Evolutionary conservation across 176 grass and related monocot genomes (phyloP).

Genomic region (Triticum turgidum): DNA sequence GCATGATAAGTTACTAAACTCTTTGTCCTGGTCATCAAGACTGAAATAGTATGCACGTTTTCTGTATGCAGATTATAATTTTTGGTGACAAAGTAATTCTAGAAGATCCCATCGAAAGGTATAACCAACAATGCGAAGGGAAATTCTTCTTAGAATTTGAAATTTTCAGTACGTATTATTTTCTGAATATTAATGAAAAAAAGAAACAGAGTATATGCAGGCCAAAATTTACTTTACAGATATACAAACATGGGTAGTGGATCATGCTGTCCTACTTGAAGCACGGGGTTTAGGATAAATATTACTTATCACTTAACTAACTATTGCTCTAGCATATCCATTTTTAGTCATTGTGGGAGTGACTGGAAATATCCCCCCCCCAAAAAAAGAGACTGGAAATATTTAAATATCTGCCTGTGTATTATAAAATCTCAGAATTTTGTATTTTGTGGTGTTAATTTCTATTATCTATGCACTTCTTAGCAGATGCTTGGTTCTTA

Average conservation of each 20-base stretch:
- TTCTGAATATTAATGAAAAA: conserved; percentile 1
- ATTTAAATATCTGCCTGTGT: conserved; percentile 19
- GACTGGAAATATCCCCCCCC: neutral
- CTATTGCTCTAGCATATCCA: neutral
- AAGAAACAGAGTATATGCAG: conserved; percentile 12
- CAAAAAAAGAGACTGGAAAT: no score
- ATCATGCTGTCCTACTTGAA: conserved; percentile 20
- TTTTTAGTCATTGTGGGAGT: neutral
- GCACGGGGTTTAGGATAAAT: conserved; percentile 11
- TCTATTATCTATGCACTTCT: neutral
- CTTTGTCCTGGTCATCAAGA: neutral
- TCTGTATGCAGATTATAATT: conserved; percentile 70
- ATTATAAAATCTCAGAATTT: neutral
- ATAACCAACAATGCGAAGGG: conserved; percentile 14
- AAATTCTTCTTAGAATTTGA: conserved; percentile 2
- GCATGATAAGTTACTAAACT: neutral
- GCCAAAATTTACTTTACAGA: neutral
- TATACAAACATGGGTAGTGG: neutral
- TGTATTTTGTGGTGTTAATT: neutral
- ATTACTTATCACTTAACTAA: neutral
- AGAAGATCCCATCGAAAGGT: conserved; percentile 81
- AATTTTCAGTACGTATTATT: neutral
- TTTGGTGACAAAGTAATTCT: conserved; percentile 93
- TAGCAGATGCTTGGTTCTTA: neutral
- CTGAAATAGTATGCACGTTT: conserved; percentile 28